Conservation (phyloP, 139 green algal genomes). For the Auxenochlorella protothecoides region DNA sequence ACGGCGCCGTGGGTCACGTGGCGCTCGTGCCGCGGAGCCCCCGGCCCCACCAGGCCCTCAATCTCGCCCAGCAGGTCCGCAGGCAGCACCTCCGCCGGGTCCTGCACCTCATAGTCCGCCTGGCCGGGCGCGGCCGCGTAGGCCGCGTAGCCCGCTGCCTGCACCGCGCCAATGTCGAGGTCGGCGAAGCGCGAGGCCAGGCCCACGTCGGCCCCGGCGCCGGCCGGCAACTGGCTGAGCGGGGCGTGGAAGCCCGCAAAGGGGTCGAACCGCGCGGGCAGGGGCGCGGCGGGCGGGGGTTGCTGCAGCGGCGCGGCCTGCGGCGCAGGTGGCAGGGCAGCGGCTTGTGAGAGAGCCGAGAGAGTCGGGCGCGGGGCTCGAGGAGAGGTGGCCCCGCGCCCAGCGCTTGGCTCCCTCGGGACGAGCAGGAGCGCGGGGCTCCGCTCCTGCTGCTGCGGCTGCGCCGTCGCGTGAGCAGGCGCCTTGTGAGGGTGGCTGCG, state of each 20-base stretch:
- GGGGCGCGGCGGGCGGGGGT: slow-evolving; percentile 2
- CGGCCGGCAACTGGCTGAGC: not conserved
- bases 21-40: not conserved
- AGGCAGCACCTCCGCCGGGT: slow-evolving; percentile 12
- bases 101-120: not conserved
- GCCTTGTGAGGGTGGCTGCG: too few relatives aligned
- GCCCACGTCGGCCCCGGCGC: slow-evolving; percentile 1
- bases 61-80: slow-evolving; percentile 25
- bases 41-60: not conserved
- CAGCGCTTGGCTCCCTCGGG: not conserved
- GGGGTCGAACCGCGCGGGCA: too few relatives aligned
- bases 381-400: not conserved
- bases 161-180: slow-evolving; percentile 7
- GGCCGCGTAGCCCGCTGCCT: slow-evolving; percentile 14
- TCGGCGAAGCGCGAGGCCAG: slow-evolving; percentile 11
- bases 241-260: not conserved
- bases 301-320: not conserved
- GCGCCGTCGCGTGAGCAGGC: too few relatives aligned
- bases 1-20: not conserved
- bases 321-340: not conserved
- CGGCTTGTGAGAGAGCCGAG: not conserved
- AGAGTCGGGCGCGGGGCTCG: not conserved
- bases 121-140: not conserved
- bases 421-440: too few relatives aligned
- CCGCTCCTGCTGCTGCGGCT: too few relatives aligned